These are phyloP conservation scores for Allium fistulosum DNA, from an alignment of 106 monocot species.

Conservation along the genomic window DNA sequence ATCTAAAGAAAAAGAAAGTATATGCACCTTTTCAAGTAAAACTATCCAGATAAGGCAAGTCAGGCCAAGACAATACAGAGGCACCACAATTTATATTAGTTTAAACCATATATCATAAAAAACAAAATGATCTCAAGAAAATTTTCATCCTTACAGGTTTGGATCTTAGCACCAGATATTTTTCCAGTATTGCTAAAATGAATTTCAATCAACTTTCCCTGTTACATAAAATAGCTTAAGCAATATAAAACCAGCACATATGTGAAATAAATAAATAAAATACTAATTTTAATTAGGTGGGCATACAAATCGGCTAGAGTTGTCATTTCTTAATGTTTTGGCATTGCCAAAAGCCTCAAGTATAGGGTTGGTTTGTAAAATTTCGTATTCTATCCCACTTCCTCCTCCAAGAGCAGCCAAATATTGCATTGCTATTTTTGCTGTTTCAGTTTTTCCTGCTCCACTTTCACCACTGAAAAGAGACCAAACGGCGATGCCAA, in stretches of 20 bases:
- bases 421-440: constrained; percentile 84
- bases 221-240: constrained; percentile 3
- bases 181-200: constrained; percentile 80
- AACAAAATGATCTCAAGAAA: neutral
- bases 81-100: constrained; percentile 6
- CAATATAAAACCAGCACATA: too few species aligned
- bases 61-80: constrained; percentile 11
- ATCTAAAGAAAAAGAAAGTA: constrained; percentile 3
- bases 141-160: constrained; percentile 68
- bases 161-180: constrained; percentile 93
- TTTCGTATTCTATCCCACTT: constrained; percentile 46
- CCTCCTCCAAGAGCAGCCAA: constrained; percentile 54
- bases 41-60: constrained; percentile 27
- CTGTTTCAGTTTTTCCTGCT: constrained; percentile 86
- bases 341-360: constrained; percentile 93
- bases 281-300: neutral
- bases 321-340: constrained; percentile 74
- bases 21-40: constrained; percentile 89
- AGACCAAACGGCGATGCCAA: constrained; percentile 1
- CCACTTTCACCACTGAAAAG: constrained; percentile 86
- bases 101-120: neutral
- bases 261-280: too few species aligned
- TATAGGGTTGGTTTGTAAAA: constrained; percentile 57
- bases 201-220: constrained; percentile 99
- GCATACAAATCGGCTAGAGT: constrained; percentile 93